Percentiles rank a stretch among this genome's conserved stretches.
Conservation (phyloP, 768 basidiomycete genomes). For the Mrakia blollopis region DNA sequence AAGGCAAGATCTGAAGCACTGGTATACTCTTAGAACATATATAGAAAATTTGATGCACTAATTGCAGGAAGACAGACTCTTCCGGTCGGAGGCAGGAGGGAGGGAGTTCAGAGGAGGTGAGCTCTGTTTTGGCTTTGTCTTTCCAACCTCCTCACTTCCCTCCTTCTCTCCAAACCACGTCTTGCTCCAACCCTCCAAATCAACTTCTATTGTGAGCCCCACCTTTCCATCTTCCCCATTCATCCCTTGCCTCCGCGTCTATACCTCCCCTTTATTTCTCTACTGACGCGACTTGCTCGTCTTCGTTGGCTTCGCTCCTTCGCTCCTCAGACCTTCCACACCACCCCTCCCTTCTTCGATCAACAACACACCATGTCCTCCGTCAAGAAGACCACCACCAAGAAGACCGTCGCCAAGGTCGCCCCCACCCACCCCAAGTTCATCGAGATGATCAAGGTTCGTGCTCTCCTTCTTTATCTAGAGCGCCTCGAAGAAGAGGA, state of each 20-base stretch:
- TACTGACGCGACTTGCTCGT: neutral
- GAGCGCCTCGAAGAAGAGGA: too few relatives aligned
- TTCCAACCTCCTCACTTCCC: too few relatives aligned
- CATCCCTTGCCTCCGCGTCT: neutral
- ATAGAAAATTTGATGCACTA: too few relatives aligned
- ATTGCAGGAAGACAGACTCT: too few relatives aligned
- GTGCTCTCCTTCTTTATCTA: conserved; percentile 4
- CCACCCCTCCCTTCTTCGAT: conserved; percentile 9
- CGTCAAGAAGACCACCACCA: conserved; percentile 35
- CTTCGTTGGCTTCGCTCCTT: neutral
- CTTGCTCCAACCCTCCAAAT: neutral
- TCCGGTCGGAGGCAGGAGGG: neutral
- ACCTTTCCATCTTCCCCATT: neutral
- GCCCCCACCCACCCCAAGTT: conserved; percentile 53
- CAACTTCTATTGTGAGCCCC: neutral
- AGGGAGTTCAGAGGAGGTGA: neutral
- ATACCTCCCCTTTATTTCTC: too few relatives aligned
- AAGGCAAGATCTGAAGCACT: too few relatives aligned
- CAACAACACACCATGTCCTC: conserved; percentile 7
- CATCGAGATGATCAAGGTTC: conserved; percentile 50
- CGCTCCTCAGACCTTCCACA: neutral
- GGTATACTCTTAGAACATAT: too few relatives aligned
- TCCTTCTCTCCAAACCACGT: neutral
- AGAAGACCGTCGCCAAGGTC: conserved; percentile 38
- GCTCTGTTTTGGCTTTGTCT: neutral